These are phyloP conservation scores for Verticillium klebahnii DNA, from an alignment of 2,329 filamentous ascomycete genomes.

Conservation along the genomic window DNA sequence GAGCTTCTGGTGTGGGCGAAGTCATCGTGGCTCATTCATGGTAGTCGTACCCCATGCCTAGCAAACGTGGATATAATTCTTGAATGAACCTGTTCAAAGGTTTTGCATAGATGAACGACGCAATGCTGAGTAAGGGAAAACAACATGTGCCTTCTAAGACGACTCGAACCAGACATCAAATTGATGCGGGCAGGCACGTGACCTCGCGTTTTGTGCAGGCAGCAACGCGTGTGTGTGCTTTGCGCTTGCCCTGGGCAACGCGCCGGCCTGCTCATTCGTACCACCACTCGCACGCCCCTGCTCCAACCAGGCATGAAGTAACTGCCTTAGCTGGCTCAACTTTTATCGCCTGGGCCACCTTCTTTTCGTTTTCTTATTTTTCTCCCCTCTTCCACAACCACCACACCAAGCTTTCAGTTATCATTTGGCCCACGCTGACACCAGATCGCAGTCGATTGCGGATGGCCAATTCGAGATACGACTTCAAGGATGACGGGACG, in stretches of 20 bases:
- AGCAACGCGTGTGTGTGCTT: background rate
- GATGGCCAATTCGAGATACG: constrained; percentile 25
- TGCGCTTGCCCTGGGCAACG: background rate
- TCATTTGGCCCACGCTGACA: background rate
- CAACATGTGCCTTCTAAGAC: too few species aligned
- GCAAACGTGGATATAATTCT: background rate
- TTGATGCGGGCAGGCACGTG: too few species aligned
- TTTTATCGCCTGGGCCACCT: background rate
- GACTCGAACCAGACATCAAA: too few species aligned
- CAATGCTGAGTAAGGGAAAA: too few species aligned
- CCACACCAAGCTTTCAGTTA: background rate
- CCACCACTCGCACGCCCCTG: background rate
- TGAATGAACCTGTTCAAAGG: background rate
- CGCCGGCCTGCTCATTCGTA: too few species aligned
- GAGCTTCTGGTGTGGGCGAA: constrained; percentile 3
- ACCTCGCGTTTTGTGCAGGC: too few species aligned
- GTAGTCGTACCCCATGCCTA: background rate
- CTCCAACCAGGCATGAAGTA: background rate
- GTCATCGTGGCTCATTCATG: constrained; percentile 6
- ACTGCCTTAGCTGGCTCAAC: background rate
- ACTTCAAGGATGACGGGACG: constrained; percentile 12
- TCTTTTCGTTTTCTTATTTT: background rate
- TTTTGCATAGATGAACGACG: too few species aligned
- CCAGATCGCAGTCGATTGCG: background rate
- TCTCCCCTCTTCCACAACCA: background rate